phyloP scores from a whole-genome alignment of 2,329 filamentous ascomycete species.

The Aspergillus pseudonomiae region DNA sequence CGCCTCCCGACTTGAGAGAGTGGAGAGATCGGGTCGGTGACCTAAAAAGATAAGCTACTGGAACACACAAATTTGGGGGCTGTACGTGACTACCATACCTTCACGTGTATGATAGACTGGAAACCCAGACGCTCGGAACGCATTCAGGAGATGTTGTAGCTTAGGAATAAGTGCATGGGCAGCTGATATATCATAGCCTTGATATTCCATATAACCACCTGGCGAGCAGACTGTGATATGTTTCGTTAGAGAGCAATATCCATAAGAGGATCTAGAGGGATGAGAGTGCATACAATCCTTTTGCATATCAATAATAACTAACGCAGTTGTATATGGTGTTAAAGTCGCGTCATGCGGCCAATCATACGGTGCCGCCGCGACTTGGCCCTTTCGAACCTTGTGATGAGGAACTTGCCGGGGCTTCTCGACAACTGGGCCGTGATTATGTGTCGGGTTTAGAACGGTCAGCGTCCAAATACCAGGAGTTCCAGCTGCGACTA shows the following conservation, averaged over 20 bases:
- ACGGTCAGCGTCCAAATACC: constrained; percentile 49
- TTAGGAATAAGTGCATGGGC: constrained; percentile 45
- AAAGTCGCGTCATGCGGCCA: constrained; percentile 52
- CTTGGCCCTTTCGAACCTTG: constrained; percentile 48
- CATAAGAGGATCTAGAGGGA: not conserved
- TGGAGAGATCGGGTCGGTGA: constrained; percentile 58
- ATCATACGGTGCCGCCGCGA: constrained; percentile 46
- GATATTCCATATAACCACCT: constrained; percentile 49
- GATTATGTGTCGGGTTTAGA: constrained; percentile 46
- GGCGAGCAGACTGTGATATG: constrained; percentile 42
- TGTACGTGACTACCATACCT: constrained; percentile 32
- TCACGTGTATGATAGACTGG: constrained; percentile 51
- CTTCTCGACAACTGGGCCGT: constrained; percentile 46
- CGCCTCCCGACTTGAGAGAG: constrained; percentile 57
- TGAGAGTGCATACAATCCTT: constrained; percentile 45
- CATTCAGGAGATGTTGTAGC: constrained; percentile 41
- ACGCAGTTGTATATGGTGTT: constrained; percentile 48
- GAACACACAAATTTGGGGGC: not conserved
- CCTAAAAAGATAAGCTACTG: constrained; percentile 33
- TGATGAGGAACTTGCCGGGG: constrained; percentile 45
- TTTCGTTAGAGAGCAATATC: constrained; percentile 11
- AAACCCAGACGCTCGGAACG: constrained; percentile 44
- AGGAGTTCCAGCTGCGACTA: constrained; percentile 47
- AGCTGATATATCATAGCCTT: constrained; percentile 48
- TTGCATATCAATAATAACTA: constrained; percentile 54